Percentiles rank a stretch among this genome's conserved stretches.
Evolutionary conservation across 257 asterid species (phyloP).

Genomic region (Solanum infundibuliforme): DNA sequence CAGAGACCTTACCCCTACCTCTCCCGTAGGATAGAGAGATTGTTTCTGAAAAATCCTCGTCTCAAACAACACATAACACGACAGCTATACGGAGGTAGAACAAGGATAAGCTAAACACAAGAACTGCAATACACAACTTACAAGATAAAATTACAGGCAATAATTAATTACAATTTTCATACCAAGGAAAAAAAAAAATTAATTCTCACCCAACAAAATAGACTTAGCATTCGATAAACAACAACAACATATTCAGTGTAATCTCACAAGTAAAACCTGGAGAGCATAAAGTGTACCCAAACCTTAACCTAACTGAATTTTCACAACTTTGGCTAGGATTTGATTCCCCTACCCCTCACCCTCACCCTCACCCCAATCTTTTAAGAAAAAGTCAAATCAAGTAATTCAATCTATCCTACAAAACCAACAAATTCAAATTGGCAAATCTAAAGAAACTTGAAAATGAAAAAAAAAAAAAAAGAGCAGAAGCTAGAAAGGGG

Average conservation of each 20-base stretch:
- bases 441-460: neutral
- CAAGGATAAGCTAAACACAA: neutral
- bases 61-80: neutral
- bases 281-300: neutral
- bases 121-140: neutral
- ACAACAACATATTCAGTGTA: neutral
- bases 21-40: neutral
- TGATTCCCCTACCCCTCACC: too few species aligned
- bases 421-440: neutral
- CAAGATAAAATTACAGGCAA: neutral
- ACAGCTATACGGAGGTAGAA: neutral
- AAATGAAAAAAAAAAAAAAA: too few species aligned
- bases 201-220: neutral
- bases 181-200: neutral
- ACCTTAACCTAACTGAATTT: neutral
- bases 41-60: neutral
- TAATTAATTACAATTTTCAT: neutral
- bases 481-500: neutral
- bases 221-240: neutral
- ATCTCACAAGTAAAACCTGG: neutral
- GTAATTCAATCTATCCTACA: neutral
- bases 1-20: neutral
- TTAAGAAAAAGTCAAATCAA: neutral
- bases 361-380: neutral
- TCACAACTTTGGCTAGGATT: neutral